Percentiles rank a stretch among this genome's conserved stretches.
Conservation (phyloP, 768 basidiomycete genomes). For the Agaricus sinodeliciosus region DNA sequence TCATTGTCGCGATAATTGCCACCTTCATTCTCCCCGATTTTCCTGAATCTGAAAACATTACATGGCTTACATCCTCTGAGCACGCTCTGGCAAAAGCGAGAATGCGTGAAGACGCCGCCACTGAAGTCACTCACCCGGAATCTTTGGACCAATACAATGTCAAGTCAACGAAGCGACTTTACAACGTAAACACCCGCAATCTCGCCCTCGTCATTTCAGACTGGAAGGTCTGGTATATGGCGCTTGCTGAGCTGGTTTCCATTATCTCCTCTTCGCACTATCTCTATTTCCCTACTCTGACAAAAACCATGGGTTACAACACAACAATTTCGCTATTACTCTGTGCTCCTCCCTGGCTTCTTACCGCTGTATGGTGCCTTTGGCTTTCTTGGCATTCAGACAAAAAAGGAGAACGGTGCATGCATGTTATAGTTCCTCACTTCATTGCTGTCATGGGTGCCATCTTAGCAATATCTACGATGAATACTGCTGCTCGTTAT, state of each 20-base stretch:
- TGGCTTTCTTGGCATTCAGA: slow-evolving; percentile 66
- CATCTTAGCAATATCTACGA: slow-evolving; percentile 54
- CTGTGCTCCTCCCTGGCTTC: slow-evolving; percentile 53
- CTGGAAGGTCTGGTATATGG: slow-evolving; percentile 65
- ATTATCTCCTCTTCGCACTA: slow-evolving; percentile 60
- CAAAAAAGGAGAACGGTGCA: slow-evolving; percentile 59
- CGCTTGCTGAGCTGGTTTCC: slow-evolving; percentile 27
- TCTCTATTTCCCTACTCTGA: slow-evolving; percentile 70
- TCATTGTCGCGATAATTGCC: slow-evolving; percentile 40
- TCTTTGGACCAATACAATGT: slow-evolving; percentile 13
- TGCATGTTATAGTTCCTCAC: slow-evolving; percentile 51
- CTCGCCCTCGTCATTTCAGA: slow-evolving; percentile 57
- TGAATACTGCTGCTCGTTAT: slow-evolving; percentile 58
- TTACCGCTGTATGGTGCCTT: slow-evolving; percentile 54
- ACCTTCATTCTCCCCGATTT: slow-evolving; percentile 72
- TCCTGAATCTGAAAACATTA: slow-evolving; percentile 39
- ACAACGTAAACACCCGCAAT: slow-evolving; percentile 23
- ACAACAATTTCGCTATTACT: slow-evolving; percentile 56
- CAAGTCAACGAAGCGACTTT: too few relatives aligned
- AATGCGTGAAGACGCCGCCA: slow-evolving; percentile 49
- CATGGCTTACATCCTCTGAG: slow-evolving; percentile 54
- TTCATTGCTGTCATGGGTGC: slow-evolving; percentile 62
- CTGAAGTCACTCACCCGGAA: not conserved
- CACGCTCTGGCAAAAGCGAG: slow-evolving; percentile 48
- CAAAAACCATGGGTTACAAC: slow-evolving; percentile 59